A percentile compares a stretch with the other conserved stretches of the same genome.
These are phyloP conservation scores for Rhizopus microsporus DNA, from an alignment of 371 early-diverging fungal species.

Conservation along the genomic window DNA sequence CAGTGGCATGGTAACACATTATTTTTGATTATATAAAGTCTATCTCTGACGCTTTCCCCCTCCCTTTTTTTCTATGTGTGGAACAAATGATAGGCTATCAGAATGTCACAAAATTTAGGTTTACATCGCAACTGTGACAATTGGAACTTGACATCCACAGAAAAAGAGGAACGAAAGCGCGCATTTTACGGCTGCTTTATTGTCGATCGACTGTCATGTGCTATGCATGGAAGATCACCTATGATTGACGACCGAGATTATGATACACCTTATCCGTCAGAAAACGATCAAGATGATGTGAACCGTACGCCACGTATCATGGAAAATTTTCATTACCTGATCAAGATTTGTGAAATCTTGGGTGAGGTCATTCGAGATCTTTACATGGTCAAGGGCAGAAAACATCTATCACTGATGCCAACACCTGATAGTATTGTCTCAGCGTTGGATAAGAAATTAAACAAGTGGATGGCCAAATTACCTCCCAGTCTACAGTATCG, in stretches of 20 bases:
- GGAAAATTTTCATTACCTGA: constrained; percentile 42
- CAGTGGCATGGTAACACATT: constrained; percentile 45
- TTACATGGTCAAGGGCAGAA: constrained; percentile 45
- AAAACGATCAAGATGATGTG: constrained; percentile 39
- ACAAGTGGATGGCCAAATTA: constrained; percentile 53
- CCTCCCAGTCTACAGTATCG: constrained; percentile 44
- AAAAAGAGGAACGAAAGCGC: constrained; percentile 60
- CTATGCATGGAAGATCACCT: constrained; percentile 51
- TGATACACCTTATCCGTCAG: constrained; percentile 46
- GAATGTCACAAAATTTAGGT: constrained; percentile 66
- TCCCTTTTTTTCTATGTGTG: neutral
- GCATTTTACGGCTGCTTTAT: constrained; percentile 67
- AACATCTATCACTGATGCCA: constrained; percentile 35
- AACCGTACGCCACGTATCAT: constrained; percentile 34
- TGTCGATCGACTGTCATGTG: constrained; percentile 56
- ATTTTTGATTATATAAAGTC: neutral
- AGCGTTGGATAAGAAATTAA: constrained; percentile 46
- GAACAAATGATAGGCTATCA: constrained; percentile 41
- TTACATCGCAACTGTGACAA: constrained; percentile 59
- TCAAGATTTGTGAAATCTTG: constrained; percentile 46
- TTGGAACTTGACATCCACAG: constrained; percentile 46
- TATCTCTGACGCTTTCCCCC: neutral
- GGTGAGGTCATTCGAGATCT: constrained; percentile 47
- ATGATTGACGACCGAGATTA: constrained; percentile 55
- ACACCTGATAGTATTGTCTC: constrained; percentile 43